A percentile compares a stretch with the other conserved stretches of the same genome.
Conservation (phyloP, 257 asterid genomes). For the Salvia miltiorrhiza region DNA sequence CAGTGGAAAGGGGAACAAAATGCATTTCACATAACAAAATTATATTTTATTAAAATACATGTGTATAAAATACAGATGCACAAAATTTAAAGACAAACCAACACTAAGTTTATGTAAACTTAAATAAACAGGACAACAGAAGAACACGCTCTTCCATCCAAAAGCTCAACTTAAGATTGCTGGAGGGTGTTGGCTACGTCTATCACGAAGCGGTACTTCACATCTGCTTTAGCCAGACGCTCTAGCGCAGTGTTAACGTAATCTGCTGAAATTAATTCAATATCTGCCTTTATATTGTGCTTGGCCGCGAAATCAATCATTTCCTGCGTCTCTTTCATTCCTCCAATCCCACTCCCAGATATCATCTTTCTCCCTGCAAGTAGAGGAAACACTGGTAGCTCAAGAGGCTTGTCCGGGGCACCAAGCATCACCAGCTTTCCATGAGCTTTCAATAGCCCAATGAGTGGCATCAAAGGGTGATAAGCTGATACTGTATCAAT, state of each 20-base stretch:
- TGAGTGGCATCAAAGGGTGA: conserved; percentile 37
- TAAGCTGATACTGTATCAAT: conserved; percentile 40
- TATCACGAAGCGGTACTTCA: conserved; percentile 50
- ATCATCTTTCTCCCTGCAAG: conserved; percentile 31
- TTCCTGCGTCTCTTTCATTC: conserved; percentile 42
- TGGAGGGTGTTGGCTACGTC: conserved; percentile 36
- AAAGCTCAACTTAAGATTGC: background rate
- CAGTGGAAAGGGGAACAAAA: too few relatives aligned
- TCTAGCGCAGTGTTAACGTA: conserved; percentile 39
- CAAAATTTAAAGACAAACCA: too few relatives aligned
- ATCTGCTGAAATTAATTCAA: conserved; percentile 36
- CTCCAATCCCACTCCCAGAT: conserved; percentile 41
- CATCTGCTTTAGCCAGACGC: conserved; percentile 33
- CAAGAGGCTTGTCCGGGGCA: conserved; percentile 33
- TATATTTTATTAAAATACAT: too few relatives aligned
- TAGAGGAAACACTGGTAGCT: conserved; percentile 31
- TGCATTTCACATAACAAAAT: too few relatives aligned
- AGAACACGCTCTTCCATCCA: too few relatives aligned
- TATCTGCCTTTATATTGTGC: conserved; percentile 37
- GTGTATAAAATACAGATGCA: too few relatives aligned
- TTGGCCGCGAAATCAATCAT: conserved; percentile 47
- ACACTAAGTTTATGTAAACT: too few relatives aligned
- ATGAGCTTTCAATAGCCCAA: conserved; percentile 30
- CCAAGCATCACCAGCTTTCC: conserved; percentile 51
- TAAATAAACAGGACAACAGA: too few relatives aligned